These are phyloP conservation scores for Blastobotrys illinoisensis DNA, from an alignment of 1,139 yeast genomes.

Conservation along the genomic window DNA sequence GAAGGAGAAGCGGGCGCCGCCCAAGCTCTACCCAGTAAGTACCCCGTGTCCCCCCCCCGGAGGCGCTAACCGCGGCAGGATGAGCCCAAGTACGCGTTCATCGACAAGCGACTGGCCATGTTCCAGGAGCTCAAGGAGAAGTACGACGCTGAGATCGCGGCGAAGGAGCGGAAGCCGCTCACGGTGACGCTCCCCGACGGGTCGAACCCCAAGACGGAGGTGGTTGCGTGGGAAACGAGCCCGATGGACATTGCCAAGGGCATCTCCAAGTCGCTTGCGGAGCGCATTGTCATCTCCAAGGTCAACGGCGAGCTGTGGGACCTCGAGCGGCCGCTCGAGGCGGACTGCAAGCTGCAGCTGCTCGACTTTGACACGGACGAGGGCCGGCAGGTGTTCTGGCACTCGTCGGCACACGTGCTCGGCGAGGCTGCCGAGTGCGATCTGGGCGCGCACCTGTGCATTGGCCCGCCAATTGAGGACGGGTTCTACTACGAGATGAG, in stretches of 20 bases:
- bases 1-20: conserved; percentile 34
- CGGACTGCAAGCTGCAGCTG: conserved; percentile 63
- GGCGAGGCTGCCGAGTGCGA: conserved; percentile 99
- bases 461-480: conserved; percentile 97
- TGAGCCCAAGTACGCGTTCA: conserved; percentile 74
- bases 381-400: conserved; percentile 97
- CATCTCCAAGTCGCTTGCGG: conserved; percentile 83
- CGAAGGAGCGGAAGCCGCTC: conserved; percentile 57
- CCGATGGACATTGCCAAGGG: conserved; percentile 81
- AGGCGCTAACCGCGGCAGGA: no score
- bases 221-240: conserved; percentile 80
- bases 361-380: conserved; percentile 77
- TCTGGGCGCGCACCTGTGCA: conserved; percentile 84
- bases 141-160: conserved; percentile 66
- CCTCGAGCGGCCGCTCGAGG: conserved; percentile 88
- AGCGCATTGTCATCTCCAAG: conserved; percentile 85
- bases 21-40: conserved; percentile 22
- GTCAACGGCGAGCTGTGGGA: conserved; percentile 94
- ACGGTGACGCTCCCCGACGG: conserved; percentile 86
- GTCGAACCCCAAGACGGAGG: conserved; percentile 51
- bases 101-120: conserved; percentile 69
- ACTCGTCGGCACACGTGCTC: conserved; percentile 94
- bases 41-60: no score
- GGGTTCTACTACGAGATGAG: conserved; percentile 98
- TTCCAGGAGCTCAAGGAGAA: conserved; percentile 78